Base-by-base conservation (phyloP, 177 flowering plant genomes). In the Telopea speciosissima region DNA sequence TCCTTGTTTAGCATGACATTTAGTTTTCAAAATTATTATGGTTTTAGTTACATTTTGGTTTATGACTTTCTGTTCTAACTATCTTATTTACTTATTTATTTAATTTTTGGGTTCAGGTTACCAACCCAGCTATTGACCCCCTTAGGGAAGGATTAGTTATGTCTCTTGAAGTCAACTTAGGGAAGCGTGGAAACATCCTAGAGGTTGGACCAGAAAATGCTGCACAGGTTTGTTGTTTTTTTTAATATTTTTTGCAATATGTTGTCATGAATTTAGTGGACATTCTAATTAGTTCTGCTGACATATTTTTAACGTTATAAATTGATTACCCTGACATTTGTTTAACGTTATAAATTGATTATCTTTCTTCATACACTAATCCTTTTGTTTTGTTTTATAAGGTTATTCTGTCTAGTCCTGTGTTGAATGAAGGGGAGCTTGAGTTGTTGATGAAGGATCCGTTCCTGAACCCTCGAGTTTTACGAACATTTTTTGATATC, bases 91-190 rank as follows among this genome's bases (percentile, higher is more conserved):
- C 6, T 36, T 36, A 3, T 36, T 36, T 72, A 19, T 42, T 67
- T 21, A 3, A 19, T 6, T 65, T 40, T n/a, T 26, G 67, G 24
- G 22, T 61, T 19, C 61, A 96, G 99, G 99, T 96, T 62, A 96
- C 99, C 73, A 96, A 96, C 83, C 99, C 99, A 68, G 98, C 99
- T 19, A 96, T 96, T 77, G 99, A 96, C 69, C 99, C 99, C 62
- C 93, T 96, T 19, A 82, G 99, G 82, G 99, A 96, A 87, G 99
- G 99, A 63, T 80, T 96, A 59, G 99, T 96, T 65, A 96, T 96
- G 99, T 96, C 99, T 73, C 98, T 96, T 79, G 99, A 96, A 80
- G 92, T 93, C 66, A 93, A 85, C 80, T 81, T 96, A 76, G 99
- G 99, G 62, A 93, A 93, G 83, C 86, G 99, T 68, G 81, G 93